Percentiles rank a stretch among this genome's conserved stretches.
Conservation (phyloP, 2,329 filamentous ascomycete genomes). For the Incumbomyces delicatus region DNA sequence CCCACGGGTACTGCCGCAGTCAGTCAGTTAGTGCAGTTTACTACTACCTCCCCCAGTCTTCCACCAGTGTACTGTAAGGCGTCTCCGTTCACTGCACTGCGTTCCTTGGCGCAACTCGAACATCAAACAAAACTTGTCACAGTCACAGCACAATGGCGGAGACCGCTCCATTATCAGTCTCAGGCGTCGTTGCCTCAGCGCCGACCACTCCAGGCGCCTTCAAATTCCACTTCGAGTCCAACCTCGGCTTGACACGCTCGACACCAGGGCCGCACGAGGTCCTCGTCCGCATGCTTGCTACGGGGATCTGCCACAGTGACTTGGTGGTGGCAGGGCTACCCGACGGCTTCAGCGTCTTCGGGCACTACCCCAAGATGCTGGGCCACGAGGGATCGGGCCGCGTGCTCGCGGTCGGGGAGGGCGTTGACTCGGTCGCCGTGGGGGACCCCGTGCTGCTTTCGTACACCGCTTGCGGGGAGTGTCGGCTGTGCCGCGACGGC, state of each 20-base stretch:
- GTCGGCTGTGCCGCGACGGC: conserved; percentile 39
- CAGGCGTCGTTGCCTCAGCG: conserved; percentile 3
- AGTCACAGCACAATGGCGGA: no score
- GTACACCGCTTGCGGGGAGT: conserved; percentile 39
- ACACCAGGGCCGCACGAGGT: conserved; percentile 34
- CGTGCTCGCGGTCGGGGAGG: conserved; percentile 36
- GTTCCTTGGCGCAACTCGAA: no score
- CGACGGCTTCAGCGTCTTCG: conserved; percentile 23
- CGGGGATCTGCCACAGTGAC: conserved; percentile 49
- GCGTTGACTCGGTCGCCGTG: conserved; percentile 31
- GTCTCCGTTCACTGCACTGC: no score
- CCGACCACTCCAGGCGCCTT: neutral
- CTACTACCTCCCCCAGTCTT: no score
- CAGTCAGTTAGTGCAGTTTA: no score
- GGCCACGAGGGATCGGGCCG: conserved; percentile 49
- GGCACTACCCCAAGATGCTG: conserved; percentile 39
- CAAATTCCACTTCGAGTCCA: neutral
- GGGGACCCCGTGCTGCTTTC: conserved; percentile 41
- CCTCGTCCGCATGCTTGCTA: conserved; percentile 44
- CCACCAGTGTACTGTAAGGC: no score
- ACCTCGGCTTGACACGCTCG: neutral
- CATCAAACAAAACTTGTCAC: no score
- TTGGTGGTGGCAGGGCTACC: conserved; percentile 35
- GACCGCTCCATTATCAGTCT: neutral
- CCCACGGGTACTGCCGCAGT: no score